Base-by-base conservation (phyloP, 148 eudicot genomes). In the Selenicereus undatus region DNA sequence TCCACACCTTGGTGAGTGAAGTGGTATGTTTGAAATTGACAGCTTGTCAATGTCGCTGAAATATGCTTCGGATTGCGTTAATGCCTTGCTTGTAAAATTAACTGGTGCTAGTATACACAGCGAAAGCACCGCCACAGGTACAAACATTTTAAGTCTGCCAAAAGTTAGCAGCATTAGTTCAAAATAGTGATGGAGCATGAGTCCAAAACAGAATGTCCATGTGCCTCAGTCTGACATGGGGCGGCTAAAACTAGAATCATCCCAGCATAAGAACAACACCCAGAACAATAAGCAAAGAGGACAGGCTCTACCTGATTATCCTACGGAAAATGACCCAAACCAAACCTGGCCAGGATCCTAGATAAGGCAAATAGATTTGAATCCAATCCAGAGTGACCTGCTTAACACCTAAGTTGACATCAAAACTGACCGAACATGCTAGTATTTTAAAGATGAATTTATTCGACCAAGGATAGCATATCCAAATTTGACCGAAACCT, bases 61-160 rank as follows among this genome's bases (percentile, higher is more conserved):
- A 71, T 81, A 82, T 74, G 86, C 86, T 66, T 88, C 82, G 74
- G 86, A 24, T 62, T 76, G 64, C 64, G 39, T 0, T 74, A 94
- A 76, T 21, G 94, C 89, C 87, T 81, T 75, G 82, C 92, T 96
- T 83, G 98, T 94, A 82, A 80, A 92, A 79, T 96, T 94, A 45
- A 96, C 92, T 24, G 99, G 99, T 54, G 90, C 89, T 83, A 96
- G 84, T 58, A 94, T 73, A 78, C 85, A 52, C 82, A 88, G 86
- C 26, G 95, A 88, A 71, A 92, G 81, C 69, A 90, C 73, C 17
- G 96, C 86, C 66, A 96, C 86, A 21, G 99, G 99, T 72, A 88
- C 88, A 87, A 96, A 96, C 71, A 96, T 94, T 88, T 96, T 96
- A 73, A 96, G 94, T 71, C 99, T 96, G 95, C 91, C 81, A 76